phyloP scores from a whole-genome alignment of 495 filamentous ascomycete species.

The Neurospora africana region DNA sequence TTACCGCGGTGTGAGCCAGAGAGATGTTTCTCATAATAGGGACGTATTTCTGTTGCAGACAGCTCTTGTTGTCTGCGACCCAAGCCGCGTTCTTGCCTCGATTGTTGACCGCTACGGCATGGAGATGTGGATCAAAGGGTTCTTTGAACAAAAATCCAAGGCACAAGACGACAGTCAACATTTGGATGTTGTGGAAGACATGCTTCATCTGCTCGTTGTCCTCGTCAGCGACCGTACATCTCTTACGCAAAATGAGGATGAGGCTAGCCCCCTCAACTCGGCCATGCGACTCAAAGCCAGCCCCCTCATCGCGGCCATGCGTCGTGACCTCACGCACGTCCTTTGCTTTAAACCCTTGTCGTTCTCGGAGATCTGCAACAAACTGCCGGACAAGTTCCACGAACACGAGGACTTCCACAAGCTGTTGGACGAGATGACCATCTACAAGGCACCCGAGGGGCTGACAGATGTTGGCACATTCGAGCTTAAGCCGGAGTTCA shows the following conservation, averaged over 20 bases:
- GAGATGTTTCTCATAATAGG: conserved; percentile 85
- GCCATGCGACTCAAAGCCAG: conserved; percentile 55
- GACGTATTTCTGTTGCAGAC: conserved; percentile 93
- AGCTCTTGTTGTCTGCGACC: conserved; percentile 76
- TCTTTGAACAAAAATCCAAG: conserved; percentile 53
- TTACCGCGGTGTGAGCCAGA: conserved; percentile 74
- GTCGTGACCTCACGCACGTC: conserved; percentile 82
- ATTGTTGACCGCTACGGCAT: conserved; percentile 88
- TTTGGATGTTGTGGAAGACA: conserved; percentile 88
- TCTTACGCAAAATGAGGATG: conserved; percentile 60
- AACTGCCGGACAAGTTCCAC: conserved; percentile 75
- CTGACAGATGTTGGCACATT: conserved; percentile 88
- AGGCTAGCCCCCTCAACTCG: conserved; percentile 50
- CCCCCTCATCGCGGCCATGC: conserved; percentile 60
- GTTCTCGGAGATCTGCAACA: conserved; percentile 75
- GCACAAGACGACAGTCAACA: conserved; percentile 76
- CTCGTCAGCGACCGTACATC: conserved; percentile 78
- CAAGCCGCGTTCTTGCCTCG: conserved; percentile 73
- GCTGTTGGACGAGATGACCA: conserved; percentile 83
- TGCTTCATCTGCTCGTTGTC: conserved; percentile 87
- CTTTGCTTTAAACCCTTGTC: conserved; percentile 93
- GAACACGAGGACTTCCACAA: conserved; percentile 67
- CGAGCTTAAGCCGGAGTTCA: conserved; percentile 73
- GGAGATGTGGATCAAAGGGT: conserved; percentile 76
- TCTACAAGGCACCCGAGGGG: conserved; percentile 81